A percentile compares a stretch with the other conserved stretches of the same genome.
phyloP scores from a whole-genome alignment of 768 basidiomycete species.

The Hydnomerulius pinastri region DNA sequence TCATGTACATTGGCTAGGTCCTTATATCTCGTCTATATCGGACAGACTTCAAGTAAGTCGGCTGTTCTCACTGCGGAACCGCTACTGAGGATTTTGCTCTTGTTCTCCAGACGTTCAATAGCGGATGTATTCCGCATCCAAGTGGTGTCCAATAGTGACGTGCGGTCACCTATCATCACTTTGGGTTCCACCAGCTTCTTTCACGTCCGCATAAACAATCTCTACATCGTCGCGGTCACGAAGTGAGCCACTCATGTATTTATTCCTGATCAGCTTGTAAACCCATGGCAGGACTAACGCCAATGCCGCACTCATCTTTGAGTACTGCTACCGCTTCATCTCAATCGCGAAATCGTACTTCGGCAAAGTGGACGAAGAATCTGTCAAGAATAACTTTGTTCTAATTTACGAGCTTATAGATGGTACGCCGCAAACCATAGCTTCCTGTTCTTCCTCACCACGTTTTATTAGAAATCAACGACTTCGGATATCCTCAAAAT shows the following conservation, averaged over 20 bases:
- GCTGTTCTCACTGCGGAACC: conserved; percentile 1
- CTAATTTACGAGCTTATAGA: conserved; percentile 98
- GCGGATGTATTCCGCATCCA: conserved; percentile 99
- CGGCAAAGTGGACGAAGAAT: conserved; percentile 97
- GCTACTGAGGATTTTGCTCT: conserved; percentile 6
- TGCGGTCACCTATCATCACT: conserved; percentile 95
- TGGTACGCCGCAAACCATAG: conserved; percentile 49
- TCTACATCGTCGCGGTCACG: conserved; percentile 94
- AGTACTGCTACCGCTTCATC: conserved; percentile 96
- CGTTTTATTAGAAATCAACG: conserved; percentile 78
- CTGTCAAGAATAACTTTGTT: conserved; percentile 99
- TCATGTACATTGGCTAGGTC: conserved; percentile 51
- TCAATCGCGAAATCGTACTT: conserved; percentile 95
- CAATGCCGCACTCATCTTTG: conserved; percentile 96
- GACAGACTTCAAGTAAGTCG: conserved; percentile 90
- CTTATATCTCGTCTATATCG: conserved; percentile 95
- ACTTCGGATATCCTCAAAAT: conserved; percentile 99
- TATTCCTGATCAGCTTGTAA: background rate
- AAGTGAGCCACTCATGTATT: conserved; percentile 58
- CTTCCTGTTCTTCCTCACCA: conserved; percentile 8
- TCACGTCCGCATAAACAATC: conserved; percentile 92
- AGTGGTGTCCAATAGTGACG: conserved; percentile 96
- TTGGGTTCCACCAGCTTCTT: conserved; percentile 99
- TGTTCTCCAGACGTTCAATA: conserved; percentile 75
- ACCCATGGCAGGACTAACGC: conserved; percentile 77